Percentiles rank a stretch among this genome's conserved stretches.
Evolutionary conservation across 441 rosid species (phyloP).

Genomic region (Dalechampia spathulata): DNA sequence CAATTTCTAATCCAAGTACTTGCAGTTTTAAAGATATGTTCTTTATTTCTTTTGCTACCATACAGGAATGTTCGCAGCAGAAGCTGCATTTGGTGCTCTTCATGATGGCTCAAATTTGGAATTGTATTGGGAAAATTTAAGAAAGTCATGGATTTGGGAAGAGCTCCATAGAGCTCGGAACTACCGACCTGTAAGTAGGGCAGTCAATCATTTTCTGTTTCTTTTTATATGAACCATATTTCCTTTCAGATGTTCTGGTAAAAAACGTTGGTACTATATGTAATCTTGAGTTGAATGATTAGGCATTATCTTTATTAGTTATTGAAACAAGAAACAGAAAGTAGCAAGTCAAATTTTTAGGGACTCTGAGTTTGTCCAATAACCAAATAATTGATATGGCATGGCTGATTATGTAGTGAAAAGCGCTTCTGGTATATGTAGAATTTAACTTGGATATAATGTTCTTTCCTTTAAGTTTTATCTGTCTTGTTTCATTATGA

Average conservation of each 20-base stretch:
- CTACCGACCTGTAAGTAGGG: conserved; percentile 74
- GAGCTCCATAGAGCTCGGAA: conserved; percentile 78
- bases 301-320: not conserved
- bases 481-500: conserved; percentile 11
- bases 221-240: not conserved
- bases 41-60: not conserved
- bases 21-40: not conserved
- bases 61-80: conserved; percentile 95
- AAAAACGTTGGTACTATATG: not conserved
- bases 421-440: not conserved
- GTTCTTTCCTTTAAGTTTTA: too few relatives aligned
- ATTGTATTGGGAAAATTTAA: conserved; percentile 63
- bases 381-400: not conserved
- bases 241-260: not conserved
- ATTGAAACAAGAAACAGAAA: too few relatives aligned
- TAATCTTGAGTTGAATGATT: not conserved
- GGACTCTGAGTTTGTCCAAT: not conserved
- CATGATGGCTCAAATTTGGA: conserved; percentile 52
- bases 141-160: conserved; percentile 90
- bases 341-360: too few relatives aligned
- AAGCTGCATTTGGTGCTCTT: conserved; percentile 72
- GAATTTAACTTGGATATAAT: not conserved
- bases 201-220: conserved; percentile 1
- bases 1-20: too few relatives aligned
- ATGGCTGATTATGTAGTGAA: not conserved